Base-by-base conservation (phyloP, 2,329 filamentous ascomycete genomes). In the Clonostachys solani region DNA sequence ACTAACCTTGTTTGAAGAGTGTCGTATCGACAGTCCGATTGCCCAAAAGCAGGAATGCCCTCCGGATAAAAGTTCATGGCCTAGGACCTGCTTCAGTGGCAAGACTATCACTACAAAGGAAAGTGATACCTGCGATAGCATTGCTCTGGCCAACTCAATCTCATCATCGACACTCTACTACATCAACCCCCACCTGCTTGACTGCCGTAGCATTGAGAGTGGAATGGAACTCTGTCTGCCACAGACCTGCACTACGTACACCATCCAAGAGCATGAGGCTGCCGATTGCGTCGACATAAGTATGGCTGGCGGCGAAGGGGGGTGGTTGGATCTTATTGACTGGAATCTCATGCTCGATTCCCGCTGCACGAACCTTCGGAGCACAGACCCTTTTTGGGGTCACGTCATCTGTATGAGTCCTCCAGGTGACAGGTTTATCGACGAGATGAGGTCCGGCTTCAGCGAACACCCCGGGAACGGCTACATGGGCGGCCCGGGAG, bases 81-180 rank as follows among this genome's bases (percentile, higher is more conserved):
- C 9, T 5, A 29, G 2, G 23, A 10, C 23, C 9, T 29, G 23
- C 23, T 29, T 10, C 23, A 29, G 23, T 29, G 23, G 23, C 3
- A 29, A 29, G 9, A 29, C 23, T 4, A 29, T 29, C 41, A 49
- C 40, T 1, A 49, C 47, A 7, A 38, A 37, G 10, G 42, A 46
- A 4, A 53, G 51, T 10, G 53, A 59, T 15, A 54, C 52, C 2
- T 58, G 54, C 41, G 50, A 57, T 44, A 47, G 40, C 3, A 49
- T 59, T 12, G 49, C 55, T 4, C 40, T 50, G 8, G 42, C 38
- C 3, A 45, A 50, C 33, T 42, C 29, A 2, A 48, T 54, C n/a
- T 51, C 57, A 37, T 43, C 47, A 5, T 49, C 52, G 15, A 44
- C 43, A 18, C 33, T 53, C 12, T 48, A 54, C n/a, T 55, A 52